These are phyloP conservation scores for Penstemon newberryi DNA, from an alignment of 257 asterid genomes.

Conservation along the genomic window DNA sequence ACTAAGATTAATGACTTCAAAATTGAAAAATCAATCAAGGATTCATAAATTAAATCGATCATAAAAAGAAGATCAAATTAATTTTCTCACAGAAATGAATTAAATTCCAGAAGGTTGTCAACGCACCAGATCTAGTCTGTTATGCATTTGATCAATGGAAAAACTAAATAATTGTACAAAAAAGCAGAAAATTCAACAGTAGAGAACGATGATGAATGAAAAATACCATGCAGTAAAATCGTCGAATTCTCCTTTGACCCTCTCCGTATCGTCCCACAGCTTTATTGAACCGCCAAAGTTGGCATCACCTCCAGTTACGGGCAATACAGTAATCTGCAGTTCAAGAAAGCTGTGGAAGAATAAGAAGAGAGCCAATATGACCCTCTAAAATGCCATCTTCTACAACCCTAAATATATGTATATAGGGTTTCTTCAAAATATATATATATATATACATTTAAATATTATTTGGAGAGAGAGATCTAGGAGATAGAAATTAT, in stretches of 20 bases:
- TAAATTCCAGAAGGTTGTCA: too few species aligned
- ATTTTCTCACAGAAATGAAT: too few species aligned
- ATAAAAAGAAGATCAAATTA: too few species aligned
- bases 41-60: not conserved
- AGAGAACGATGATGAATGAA: not conserved
- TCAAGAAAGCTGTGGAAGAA: constrained; percentile 99
- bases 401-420: constrained; percentile 53
- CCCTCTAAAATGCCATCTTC: too few species aligned
- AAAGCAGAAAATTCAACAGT: not conserved
- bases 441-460: not conserved
- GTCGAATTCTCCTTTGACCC: constrained; percentile 13
- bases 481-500: not conserved
- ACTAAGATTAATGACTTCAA: not conserved
- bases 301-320: not conserved
- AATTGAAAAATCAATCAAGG: not conserved
- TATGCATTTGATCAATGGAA: not conserved
- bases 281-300: constrained; percentile 52
- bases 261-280: constrained; percentile 60
- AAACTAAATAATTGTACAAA: not conserved
- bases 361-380: constrained; percentile 52
- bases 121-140: too few species aligned
- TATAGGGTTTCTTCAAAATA: constrained; percentile 2
- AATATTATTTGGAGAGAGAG: not conserved
- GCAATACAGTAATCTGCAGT: constrained; percentile 40
- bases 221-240: constrained; percentile 3